phyloP scores from a whole-genome alignment of 257 asterid genomes.

The Ballota nigra region DNA sequence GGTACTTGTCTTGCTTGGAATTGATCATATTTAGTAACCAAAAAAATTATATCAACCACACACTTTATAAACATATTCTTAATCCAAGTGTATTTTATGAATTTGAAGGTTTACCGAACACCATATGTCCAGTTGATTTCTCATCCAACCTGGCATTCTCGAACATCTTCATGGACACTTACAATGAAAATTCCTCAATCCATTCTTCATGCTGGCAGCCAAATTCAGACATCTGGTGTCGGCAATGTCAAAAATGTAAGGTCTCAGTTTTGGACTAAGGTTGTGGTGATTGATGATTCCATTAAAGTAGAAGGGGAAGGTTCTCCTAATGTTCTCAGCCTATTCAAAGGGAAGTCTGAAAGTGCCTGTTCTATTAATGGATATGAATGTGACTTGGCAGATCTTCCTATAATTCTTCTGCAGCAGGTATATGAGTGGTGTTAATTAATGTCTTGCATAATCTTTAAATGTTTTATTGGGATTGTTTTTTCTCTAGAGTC shows the following conservation, averaged over 20 bases:
- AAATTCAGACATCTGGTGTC: conserved; percentile 35
- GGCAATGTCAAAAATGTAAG: conserved; percentile 44
- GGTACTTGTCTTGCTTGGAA: background rate
- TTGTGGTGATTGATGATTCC: conserved; percentile 77
- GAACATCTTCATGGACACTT: conserved; percentile 90
- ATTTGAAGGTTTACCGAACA: conserved; percentile 66
- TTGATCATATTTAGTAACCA: background rate
- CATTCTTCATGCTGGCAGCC: conserved; percentile 61
- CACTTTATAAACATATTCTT: background rate
- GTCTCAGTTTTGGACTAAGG: conserved; percentile 80
- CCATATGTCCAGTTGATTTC: conserved; percentile 75
- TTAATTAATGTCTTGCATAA: background rate
- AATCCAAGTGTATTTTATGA: conserved; percentile 15
- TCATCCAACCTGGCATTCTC: conserved; percentile 95
- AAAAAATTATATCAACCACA: too few species aligned
- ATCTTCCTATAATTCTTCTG: conserved; percentile 80
- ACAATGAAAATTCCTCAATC: conserved; percentile 80
- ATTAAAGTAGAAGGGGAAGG: conserved; percentile 96
- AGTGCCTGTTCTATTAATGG: conserved; percentile 50
- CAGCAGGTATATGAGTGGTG: conserved; percentile 64
- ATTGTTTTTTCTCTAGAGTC: too few species aligned
- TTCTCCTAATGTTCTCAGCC: conserved; percentile 81
- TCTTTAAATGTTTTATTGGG: background rate
- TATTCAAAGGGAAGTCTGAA: conserved; percentile 75
- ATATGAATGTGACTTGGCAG: conserved; percentile 80